A percentile compares a stretch with the other conserved stretches of the same genome.
Evolutionary conservation across 352 stramenopile species (phyloP).

Genomic region (Pythium sp.): DNA sequence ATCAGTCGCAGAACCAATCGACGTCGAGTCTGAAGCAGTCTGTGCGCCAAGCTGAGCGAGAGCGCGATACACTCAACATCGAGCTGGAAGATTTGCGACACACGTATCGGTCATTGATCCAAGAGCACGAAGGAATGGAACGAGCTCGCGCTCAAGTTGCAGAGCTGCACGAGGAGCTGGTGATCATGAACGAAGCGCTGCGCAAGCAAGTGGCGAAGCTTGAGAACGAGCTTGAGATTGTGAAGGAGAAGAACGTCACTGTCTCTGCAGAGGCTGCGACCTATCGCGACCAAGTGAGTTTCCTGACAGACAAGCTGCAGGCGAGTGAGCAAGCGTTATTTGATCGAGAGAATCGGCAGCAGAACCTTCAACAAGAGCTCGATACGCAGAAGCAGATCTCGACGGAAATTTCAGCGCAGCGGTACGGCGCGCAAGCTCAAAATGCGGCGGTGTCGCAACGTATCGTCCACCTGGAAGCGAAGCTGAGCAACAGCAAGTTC

Average conservation of each 20-base stretch:
- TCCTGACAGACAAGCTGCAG: conserved; percentile 74
- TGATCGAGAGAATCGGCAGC: conserved; percentile 26
- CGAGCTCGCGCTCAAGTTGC: conserved; percentile 53
- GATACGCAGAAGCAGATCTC: conserved; percentile 66
- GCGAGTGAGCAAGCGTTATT: conserved; percentile 39
- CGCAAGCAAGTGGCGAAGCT: conserved; percentile 54
- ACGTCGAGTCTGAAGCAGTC: conserved; percentile 51
- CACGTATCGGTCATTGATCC: conserved; percentile 68
- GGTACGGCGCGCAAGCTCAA: conserved; percentile 71
- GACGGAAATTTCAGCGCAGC: conserved; percentile 76
- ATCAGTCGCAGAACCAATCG: conserved; percentile 54
- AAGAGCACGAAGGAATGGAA: conserved; percentile 72
- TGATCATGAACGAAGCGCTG: conserved; percentile 61
- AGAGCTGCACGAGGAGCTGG: conserved; percentile 54
- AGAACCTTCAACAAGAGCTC: conserved; percentile 34
- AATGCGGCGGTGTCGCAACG: conserved; percentile 71
- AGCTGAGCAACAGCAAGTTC: conserved; percentile 67
- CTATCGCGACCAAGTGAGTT: conserved; percentile 79
- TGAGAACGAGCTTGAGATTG: conserved; percentile 52
- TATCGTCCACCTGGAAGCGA: conserved; percentile 75
- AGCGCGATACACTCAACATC: conserved; percentile 67
- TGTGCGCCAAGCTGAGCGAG: conserved; percentile 55
- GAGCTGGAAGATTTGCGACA: conserved; percentile 75
- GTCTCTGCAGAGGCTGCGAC: conserved; percentile 51
- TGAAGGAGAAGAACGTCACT: conserved; percentile 55